These are phyloP conservation scores for Hypoxylon perforatum DNA, from an alignment of 495 filamentous ascomycete genomes.

Conservation along the genomic window DNA sequence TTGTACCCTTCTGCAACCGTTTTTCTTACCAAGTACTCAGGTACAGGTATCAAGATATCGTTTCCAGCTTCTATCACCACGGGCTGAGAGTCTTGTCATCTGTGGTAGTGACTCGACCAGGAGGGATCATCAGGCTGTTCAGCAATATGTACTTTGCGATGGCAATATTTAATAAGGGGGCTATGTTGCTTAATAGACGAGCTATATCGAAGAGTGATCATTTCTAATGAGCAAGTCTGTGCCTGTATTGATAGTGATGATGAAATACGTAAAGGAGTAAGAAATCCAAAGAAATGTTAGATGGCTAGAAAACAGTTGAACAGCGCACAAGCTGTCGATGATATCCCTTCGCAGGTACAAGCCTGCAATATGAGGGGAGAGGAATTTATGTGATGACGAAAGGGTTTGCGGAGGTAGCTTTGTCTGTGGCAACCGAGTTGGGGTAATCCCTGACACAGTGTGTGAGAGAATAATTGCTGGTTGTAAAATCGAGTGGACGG, in stretches of 20 bases:
- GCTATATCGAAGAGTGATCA: no score
- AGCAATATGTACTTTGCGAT: slow-evolving; percentile 5
- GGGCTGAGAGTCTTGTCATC: slow-evolving; percentile 16
- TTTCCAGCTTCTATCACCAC: slow-evolving; percentile 30
- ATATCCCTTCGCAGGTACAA: slow-evolving; percentile 36
- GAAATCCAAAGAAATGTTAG: slow-evolving; percentile 3
- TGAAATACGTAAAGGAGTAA: slow-evolving; percentile 12
- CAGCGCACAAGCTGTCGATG: slow-evolving; percentile 21
- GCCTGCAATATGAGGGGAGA: slow-evolving; percentile 37
- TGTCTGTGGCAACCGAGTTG: slow-evolving; percentile 12
- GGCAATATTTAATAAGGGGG: slow-evolving; percentile 1
- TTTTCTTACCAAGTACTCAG: slow-evolving; percentile 23
- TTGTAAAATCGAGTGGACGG: slow-evolving; percentile 9
- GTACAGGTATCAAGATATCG: slow-evolving; percentile 18
- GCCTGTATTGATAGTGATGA: not conserved
- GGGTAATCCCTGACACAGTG: slow-evolving; percentile 38
- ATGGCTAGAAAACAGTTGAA: slow-evolving; percentile 14
- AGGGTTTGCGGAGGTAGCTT: slow-evolving; percentile 29
- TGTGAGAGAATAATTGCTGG: slow-evolving; percentile 3
- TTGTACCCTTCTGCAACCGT: slow-evolving; percentile 24
- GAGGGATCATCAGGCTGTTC: slow-evolving; percentile 11
- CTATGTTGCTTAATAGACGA: not conserved
- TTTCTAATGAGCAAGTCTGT: no score
- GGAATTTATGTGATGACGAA: slow-evolving; percentile 40
- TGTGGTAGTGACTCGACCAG: slow-evolving; percentile 16